Conservation (phyloP, 2,329 filamentous ascomycete genomes). For the Allantophomopsis cytisporea region DNA sequence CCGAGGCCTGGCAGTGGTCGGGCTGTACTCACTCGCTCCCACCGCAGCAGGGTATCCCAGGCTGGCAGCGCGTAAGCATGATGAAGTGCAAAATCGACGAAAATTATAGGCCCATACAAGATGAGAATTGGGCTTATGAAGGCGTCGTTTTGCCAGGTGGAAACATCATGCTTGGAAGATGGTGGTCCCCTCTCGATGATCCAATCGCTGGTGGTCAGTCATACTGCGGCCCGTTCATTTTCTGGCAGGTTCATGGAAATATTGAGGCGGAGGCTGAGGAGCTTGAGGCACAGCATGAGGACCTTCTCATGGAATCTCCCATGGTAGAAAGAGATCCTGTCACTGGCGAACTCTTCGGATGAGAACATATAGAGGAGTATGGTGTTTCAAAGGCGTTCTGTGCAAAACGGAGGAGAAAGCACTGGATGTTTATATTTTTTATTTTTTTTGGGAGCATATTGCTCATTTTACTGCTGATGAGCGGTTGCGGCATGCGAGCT, state of each 20-base stretch:
- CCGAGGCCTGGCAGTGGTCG: not conserved
- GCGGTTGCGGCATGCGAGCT: no score
- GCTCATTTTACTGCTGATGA: no score
- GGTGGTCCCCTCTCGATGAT: slow-evolving; percentile 23
- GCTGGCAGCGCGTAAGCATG: slow-evolving; percentile 38
- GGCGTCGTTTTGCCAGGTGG: slow-evolving; percentile 30
- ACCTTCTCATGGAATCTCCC: slow-evolving; percentile 1
- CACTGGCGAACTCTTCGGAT: no score
- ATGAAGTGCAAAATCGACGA: slow-evolving; percentile 23
- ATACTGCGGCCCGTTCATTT: slow-evolving; percentile 19
- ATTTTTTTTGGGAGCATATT: no score
- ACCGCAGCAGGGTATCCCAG: slow-evolving; percentile 30
- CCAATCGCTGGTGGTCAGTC: slow-evolving; percentile 1
- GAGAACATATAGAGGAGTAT: no score
- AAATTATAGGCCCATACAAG: slow-evolving; percentile 15
- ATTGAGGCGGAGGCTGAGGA: slow-evolving; percentile 8
- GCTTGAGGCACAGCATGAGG: slow-evolving; percentile 5
- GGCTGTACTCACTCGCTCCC: slow-evolving; percentile 36
- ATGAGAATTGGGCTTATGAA: slow-evolving; percentile 29
- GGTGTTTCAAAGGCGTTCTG: no score
- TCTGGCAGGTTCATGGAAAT: slow-evolving; percentile 16
- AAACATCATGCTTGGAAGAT: slow-evolving; percentile 32
- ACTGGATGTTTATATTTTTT: no score
- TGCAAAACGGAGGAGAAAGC: no score
- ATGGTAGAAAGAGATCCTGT: not conserved